Base-by-base conservation (phyloP, 305 asterid species). In the Solanum hybrid region DNA sequence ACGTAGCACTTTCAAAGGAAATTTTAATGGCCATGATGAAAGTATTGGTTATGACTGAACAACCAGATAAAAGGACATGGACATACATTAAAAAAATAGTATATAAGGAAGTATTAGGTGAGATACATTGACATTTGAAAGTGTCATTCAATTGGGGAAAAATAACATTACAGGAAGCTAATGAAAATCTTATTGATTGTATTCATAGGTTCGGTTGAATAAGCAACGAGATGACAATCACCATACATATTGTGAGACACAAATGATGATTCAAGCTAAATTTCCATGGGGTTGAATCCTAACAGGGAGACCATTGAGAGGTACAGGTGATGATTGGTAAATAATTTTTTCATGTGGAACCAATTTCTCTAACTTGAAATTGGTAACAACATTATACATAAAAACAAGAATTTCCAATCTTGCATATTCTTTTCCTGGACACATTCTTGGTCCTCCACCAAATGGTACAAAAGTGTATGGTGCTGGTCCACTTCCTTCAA, bases 371-470 rank as follows among this genome's bases (percentile, higher is more conserved):
- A 69, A 87, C 77, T 69, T 69, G 37, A 71, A 87, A 11, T 29
- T 69, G 26, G 69, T 71, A 11, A 87, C 67, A 9, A 69, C 29
- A 69, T 87, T 71, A 76, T 71, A 80, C 24, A 87, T 64, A n/a
- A 87, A 87, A 3, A 69, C 57, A 1, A 69, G 89, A 11, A n/a
- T 87, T 40, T 69, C 76, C 12, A 87, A 24, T 29, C 81, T 35
- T 22, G 82, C 67, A 87, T 64, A 87, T 33, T 29, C 89, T 87
- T 87, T 69, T 67, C 82, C 81, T 22, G 78, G 51, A 28, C 89
- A 69, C 89, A 87, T 87, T 46, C 26, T 26, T 37, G 82, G 46
- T 29, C 81, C 82, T 69, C 89, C 89, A 24, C 82, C 89, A n/a
- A 87, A 87, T 5, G 82, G 89, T 42, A 87, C 81, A 22, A 64